Base-by-base conservation (phyloP, 768 basidiomycete genomes). In the Tricholoma matsutake region DNA sequence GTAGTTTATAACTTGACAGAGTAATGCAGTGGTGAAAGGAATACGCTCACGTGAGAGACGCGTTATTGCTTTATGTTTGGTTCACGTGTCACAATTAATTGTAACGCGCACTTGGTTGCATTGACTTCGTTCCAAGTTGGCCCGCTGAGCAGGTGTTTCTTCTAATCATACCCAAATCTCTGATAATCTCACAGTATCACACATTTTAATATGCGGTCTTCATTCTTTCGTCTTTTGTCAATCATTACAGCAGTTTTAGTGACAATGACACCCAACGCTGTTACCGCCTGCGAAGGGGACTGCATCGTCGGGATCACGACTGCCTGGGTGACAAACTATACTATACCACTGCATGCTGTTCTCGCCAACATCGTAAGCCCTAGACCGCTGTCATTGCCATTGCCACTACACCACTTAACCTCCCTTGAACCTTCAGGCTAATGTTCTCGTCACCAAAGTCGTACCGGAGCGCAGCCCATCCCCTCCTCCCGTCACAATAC, bases 251-350 rank as follows among this genome's bases (percentile, higher is more conserved):
- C 70, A 52, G 49, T 71, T 31, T 41, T 75, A 31, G 54, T 75
- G 57, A 60, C 69, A 14, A 37, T 68, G 18, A 64, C 72, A 65
- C 76, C 79, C 49, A 67, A 72, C 66, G 68, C 76, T 43, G 79
- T 82, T 60, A 66, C 68, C 37, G 85, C 85, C 29, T 92, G 90
- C 69, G 90, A 92, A 77, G 86, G 84, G 22, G 82, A 85, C 31
- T 91, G 90, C 68, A 88, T 86, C 59, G 71, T 73, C 16, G 79
- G 73, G n/a, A 82, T 86, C 63, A 88, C 87, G 14, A 77, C 80
- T 43, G 80, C 82, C 29, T 85, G 83, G 61, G 64, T 84, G 53
- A 69, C 71, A 14, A 83, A 84, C 69, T 87, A 87, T 63, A 72
- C 78, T 0, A 25, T 49, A 1, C 78, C 80, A 5, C 63, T 88